Evolutionary conservation across 2,329 filamentous ascomycete genomes (phyloP), one percentile per base, ranked within the genome.

Genomic region (Penicillium vulpinum): DNA sequence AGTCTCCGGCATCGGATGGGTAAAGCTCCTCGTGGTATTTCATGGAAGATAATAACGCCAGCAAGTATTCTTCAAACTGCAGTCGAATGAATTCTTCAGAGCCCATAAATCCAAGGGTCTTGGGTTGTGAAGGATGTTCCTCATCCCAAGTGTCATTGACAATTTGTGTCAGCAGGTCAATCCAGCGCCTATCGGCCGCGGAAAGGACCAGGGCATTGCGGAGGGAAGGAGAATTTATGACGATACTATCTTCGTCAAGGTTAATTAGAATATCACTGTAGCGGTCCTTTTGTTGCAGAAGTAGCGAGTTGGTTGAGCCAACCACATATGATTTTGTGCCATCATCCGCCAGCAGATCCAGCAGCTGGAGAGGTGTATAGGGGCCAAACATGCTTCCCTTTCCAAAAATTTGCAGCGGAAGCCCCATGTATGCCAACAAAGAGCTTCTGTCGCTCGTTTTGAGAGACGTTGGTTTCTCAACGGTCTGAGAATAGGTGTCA

Each of bases 61-160:
- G 83, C 6, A 99, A 83, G 70, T 99, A 99, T 69, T 97, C 92
- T 75, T 99, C 94, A 61, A 99, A 99, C 69, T 97, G 93, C 39
- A 97, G 85, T 29, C 94, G 86, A 66, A 99, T 99, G 69, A 97
- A 97, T 72, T 97, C 94, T 76, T 99, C 94, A 61, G 92, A 97
- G 29, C 94, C 94, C 36, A 91, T 87, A 69, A 97, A 99, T 29
- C 92, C 92, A 80, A 97, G 88, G 2, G 91, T 96, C 68, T 92
- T 97, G n/a, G 94, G 94, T 46, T 90, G 84, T 60, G 86, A 85
- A 0, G 94, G 94, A 68, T 97, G 93, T 5, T 86, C 80, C 40
- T 96, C 91, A 70, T 99, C 94, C 94, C 94, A 99, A 0, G 94
- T 97, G 62, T 97, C 92, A 67, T 94, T 90, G 22, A 99, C 91